phyloP scores from a whole-genome alignment of 2,329 filamentous ascomycete species.

The Sporothrix pallida region DNA sequence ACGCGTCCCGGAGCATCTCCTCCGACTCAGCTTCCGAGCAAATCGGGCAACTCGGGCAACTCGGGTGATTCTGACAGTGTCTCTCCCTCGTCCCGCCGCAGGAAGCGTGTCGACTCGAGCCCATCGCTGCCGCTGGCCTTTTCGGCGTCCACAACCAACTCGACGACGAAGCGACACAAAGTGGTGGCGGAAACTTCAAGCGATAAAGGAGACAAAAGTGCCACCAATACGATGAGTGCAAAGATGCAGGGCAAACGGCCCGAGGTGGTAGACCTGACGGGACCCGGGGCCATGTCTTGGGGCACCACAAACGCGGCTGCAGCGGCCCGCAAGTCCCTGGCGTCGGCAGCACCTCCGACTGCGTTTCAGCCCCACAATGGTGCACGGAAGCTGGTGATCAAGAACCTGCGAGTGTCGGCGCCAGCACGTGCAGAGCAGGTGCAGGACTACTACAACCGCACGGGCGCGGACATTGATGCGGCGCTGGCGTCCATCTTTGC shows the following conservation, averaged over 20 bases:
- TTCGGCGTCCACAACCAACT: conserved; percentile 33
- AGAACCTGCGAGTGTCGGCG: conserved; percentile 75
- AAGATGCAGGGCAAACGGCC: conserved; percentile 48
- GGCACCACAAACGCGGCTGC: conserved; percentile 10
- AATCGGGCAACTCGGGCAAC: no score
- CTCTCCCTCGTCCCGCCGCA: conserved; percentile 66
- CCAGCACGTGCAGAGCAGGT: conserved; percentile 59
- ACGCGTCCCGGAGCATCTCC: conserved; percentile 34
- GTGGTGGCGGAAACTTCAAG: background rate
- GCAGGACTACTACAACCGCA: conserved; percentile 77
- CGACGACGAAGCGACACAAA: conserved; percentile 10
- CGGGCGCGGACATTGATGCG: conserved; percentile 73
- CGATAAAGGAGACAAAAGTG: conserved; percentile 22
- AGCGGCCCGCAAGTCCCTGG: background rate
- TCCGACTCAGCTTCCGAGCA: conserved; percentile 31
- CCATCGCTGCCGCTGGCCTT: conserved; percentile 31
- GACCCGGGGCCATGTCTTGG: conserved; percentile 29
- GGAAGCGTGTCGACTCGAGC: conserved; percentile 44
- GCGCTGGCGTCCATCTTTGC: conserved; percentile 77
- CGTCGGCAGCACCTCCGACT: conserved; percentile 35
- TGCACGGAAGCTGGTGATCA: conserved; percentile 87
- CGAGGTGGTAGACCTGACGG: conserved; percentile 55
- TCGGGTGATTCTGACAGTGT: background rate
- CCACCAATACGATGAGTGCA: conserved; percentile 40
- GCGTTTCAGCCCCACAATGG: conserved; percentile 75